These are phyloP conservation scores for Xylaria sp. DNA, from an alignment of 2,329 filamentous ascomycete genomes.

Conservation along the genomic window DNA sequence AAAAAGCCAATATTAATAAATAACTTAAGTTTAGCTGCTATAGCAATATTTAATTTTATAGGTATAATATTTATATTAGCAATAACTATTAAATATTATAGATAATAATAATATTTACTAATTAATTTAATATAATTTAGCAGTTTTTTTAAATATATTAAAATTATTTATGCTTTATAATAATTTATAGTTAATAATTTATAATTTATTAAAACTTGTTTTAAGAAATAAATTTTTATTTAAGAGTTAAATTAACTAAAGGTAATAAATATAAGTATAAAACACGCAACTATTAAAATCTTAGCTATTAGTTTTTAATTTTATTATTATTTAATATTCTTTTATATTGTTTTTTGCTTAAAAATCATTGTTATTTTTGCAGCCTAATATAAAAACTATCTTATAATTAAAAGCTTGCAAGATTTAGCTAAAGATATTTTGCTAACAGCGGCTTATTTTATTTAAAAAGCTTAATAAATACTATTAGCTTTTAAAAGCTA, in stretches of 20 bases:
- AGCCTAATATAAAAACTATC: not conserved
- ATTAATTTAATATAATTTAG: too few species aligned
- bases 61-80: not conserved
- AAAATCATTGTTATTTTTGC: not conserved
- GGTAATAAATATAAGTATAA: too few species aligned
- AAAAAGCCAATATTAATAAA: not conserved
- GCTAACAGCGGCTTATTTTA: not conserved
- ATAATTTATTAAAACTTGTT: too few species aligned
- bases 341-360: too few species aligned
- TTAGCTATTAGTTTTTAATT: too few species aligned
- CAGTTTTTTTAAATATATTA: too few species aligned
- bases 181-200: too few species aligned
- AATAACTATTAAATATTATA: not conserved
- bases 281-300: too few species aligned
- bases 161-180: too few species aligned
- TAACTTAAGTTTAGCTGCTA: not conserved
- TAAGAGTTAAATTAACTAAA: too few species aligned
- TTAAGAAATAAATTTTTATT: too few species aligned
- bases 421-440: not conserved
- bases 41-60: not conserved
- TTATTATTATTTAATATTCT: too few species aligned
- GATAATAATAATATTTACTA: not conserved
- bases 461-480: constrained; percentile 9
- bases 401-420: not conserved
- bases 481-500: not conserved